Base-by-base conservation (phyloP, 2,329 filamentous ascomycete genomes). In the Furcasterigmium sp. region DNA sequence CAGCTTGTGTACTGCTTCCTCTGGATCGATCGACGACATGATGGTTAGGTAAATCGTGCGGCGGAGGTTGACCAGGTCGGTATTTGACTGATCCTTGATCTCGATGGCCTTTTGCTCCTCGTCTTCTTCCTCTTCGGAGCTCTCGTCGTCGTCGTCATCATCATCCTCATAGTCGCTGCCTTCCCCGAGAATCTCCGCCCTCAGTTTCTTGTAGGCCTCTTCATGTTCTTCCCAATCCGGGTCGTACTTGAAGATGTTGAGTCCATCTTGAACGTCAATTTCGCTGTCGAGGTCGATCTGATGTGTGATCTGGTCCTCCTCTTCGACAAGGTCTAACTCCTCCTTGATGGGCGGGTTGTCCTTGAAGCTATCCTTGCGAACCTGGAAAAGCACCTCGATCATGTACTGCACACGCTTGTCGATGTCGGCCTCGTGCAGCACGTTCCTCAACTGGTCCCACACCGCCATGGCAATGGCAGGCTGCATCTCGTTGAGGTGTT, bases 371-470 rank as follows among this genome's bases (percentile, higher is more conserved):
- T 97, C 91, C 66, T 96, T 95, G 50, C 93, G 81, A 44, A 96
- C 85, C 68, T 98, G 91, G 62, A 98, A 98, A 35, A 98, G 69
- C 6, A 97, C 93, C 63, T 98, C 93, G 45, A 98, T 91, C 87
- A 95, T 95, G 67, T 97, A 98, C 67, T 98, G 93, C n/a, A 91
- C 91, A 51, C 93, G 80, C 73, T 95, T 96, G 60, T 97, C 91
- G 61, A 98, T 95, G 58, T 93, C 91, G 36, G 90, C 90, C 64
- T 98, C 93, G 68, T 98, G 91, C 8, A 98, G 72, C 50, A 97
- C 96, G 55, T 85, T 91, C 54, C 93, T 76, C 71, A 98, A 95
- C 63, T 95, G 91, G 58, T 98, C 93, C 59, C 95, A 98, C 8
- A 98, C 89, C 19, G 85, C 87, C 52, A 91, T 79, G 23, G 90